phyloP scores from a whole-genome alignment of 257 asterid genomes.

The Gentiana macrophylla region DNA sequence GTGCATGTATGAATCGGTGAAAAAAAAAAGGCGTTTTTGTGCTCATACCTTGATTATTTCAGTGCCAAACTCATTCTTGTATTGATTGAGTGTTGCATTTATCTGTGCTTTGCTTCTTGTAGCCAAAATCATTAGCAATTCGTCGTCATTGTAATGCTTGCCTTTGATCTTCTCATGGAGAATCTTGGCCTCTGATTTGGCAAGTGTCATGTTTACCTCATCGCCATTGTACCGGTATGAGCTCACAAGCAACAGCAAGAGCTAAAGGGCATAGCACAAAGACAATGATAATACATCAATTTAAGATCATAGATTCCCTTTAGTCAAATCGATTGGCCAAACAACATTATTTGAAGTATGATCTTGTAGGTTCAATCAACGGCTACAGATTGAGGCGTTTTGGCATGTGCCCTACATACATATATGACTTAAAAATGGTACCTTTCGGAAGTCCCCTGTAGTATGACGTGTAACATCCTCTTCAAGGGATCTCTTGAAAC shows the following conservation, averaged over 20 bases:
- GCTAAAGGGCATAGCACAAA: slow-evolving; percentile 26
- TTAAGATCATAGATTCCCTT: too few relatives aligned
- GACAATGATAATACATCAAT: too few relatives aligned
- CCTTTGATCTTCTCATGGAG: slow-evolving; percentile 68
- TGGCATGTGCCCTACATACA: too few relatives aligned
- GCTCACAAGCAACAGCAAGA: slow-evolving; percentile 69
- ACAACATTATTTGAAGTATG: too few relatives aligned
- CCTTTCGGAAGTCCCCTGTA: slow-evolving; percentile 73
- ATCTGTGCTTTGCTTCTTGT: slow-evolving; percentile 90
- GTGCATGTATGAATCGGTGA: neutral
- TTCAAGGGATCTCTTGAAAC: slow-evolving; percentile 71
- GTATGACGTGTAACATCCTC: slow-evolving; percentile 90
- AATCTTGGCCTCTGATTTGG: slow-evolving; percentile 74
- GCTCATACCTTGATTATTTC: slow-evolving; percentile 56
- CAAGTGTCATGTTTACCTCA: slow-evolving; percentile 73
- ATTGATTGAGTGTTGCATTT: slow-evolving; percentile 78
- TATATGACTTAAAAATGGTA: slow-evolving; percentile 3
- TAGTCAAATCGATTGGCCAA: too few relatives aligned
- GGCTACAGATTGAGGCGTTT: too few relatives aligned
- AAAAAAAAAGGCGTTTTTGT: neutral
- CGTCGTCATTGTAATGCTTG: slow-evolving; percentile 66
- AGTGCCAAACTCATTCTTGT: slow-evolving; percentile 59
- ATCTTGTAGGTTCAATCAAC: too few relatives aligned
- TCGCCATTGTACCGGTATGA: slow-evolving; percentile 81
- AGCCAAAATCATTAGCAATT: slow-evolving; percentile 63